Base-by-base conservation (phyloP, 192 early-diverging fungal species). In the Coemansia sp. region DNA sequence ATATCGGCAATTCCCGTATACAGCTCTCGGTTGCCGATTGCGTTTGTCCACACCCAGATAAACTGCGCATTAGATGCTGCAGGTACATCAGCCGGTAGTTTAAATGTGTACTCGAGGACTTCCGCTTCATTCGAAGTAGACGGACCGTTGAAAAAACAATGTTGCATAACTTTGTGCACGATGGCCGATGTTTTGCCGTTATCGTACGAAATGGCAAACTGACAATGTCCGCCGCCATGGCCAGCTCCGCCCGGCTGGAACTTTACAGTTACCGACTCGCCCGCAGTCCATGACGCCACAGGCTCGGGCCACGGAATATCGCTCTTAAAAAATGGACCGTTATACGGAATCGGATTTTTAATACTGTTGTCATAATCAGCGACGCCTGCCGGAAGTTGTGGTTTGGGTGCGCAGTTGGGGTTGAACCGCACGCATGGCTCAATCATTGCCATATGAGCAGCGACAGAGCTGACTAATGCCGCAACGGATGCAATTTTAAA, bases 41-140 rank as follows among this genome's bases (percentile, higher is more conserved):
- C 81, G 46, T 87, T 87, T 71, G 84, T 81, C 85, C 85, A 88
- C n/a, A 84, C 58, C 87, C 85, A 87, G 28, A 74, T 71, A 50
- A 88, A 80, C 34, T 78, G 72, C 7, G 66, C 84, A 38, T 81
- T 83, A 52, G 81, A 74, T 8, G 64, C 62, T 15, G 52, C 59
- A 0, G 87, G 87, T 40, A 84, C 60, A 9, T 72, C 55, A 12
- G 36, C 56, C 4, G 87, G 87, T 23, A 89, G 62, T 44, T 68
- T 68, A n/a, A 44, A 44, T 14, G 40, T 44, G 5, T 44, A 44
- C 36, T 42, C 34, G 2, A 37, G 47, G 1, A 74, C 51, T 12
- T 50, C 19, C 0, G 61, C 62, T 0, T 57, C 64, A 51, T 77
- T 77, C 5, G 52, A 62, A 6, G 22, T 8, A 0, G 59, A 51